Conservation (phyloP, 2,329 filamentous ascomycete genomes). For the Alternaria dauci region DNA sequence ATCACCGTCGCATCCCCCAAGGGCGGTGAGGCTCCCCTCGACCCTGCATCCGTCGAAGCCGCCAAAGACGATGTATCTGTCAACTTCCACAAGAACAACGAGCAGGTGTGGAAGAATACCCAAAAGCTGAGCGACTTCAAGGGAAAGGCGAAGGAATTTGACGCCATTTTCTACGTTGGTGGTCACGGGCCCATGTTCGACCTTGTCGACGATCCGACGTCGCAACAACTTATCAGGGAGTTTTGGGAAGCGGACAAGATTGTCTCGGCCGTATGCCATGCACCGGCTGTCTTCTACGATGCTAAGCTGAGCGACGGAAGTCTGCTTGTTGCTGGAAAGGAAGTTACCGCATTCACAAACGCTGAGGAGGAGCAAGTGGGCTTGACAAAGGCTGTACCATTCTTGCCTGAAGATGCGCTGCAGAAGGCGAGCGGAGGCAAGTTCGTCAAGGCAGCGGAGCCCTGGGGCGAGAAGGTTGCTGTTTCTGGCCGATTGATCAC, state of each 20-base stretch:
- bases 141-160: slow-evolving; percentile 66
- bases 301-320: slow-evolving; percentile 62
- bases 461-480: slow-evolving; percentile 57
- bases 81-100: slow-evolving; percentile 60
- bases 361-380: slow-evolving; percentile 61
- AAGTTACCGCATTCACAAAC: slow-evolving; percentile 69
- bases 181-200: slow-evolving; percentile 74
- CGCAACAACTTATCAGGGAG: slow-evolving; percentile 67
- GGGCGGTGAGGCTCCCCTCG: slow-evolving; percentile 50
- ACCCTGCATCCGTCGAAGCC: slow-evolving; percentile 48
- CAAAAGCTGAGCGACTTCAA: slow-evolving; percentile 64
- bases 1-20: slow-evolving; percentile 53
- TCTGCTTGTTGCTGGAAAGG: slow-evolving; percentile 63
- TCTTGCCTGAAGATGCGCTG: slow-evolving; percentile 67
- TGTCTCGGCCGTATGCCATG: slow-evolving; percentile 74
- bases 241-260: slow-evolving; percentile 69
- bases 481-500: slow-evolving; percentile 55
- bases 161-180: slow-evolving; percentile 68
- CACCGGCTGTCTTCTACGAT: slow-evolving; percentile 68
- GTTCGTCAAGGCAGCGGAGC: slow-evolving; percentile 64
- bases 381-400: slow-evolving; percentile 61
- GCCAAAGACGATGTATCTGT: slow-evolving; percentile 58
- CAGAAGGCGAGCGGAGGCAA: slow-evolving; percentile 60
- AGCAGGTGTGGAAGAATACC: slow-evolving; percentile 70
- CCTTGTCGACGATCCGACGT: slow-evolving; percentile 65